A percentile compares a stretch with the other conserved stretches of the same genome.
These are phyloP conservation scores for Ophiosphaerella narmari DNA, from an alignment of 2,329 filamentous ascomycete species.

Conservation along the genomic window DNA sequence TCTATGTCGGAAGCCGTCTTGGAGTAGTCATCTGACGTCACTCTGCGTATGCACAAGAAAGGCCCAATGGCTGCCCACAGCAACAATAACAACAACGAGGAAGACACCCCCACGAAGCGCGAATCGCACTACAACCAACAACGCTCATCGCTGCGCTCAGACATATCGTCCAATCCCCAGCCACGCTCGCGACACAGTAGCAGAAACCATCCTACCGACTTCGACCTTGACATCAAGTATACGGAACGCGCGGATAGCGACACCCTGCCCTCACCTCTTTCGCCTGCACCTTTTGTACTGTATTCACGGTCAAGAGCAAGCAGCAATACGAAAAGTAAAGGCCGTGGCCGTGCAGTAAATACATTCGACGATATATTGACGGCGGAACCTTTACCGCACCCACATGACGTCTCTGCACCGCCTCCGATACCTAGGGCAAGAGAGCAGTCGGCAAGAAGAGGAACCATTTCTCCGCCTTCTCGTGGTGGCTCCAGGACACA, in stretches of 20 bases:
- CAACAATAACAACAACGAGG: constrained; percentile 27
- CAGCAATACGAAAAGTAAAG: constrained; percentile 4
- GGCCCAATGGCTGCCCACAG: constrained; percentile 3
- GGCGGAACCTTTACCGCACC: constrained; percentile 11
- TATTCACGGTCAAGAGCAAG: constrained; percentile 9
- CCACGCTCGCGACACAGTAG: constrained; percentile 16
- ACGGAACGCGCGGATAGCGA: constrained; percentile 19
- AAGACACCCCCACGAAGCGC: constrained; percentile 27
- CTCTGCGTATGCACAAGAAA: neutral
- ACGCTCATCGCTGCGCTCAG: constrained; percentile 37
- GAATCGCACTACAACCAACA: constrained; percentile 42
- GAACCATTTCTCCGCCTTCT: too few species aligned
- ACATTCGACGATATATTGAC: constrained; percentile 7
- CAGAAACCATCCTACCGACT: constrained; percentile 20
- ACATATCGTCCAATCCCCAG: constrained; percentile 17
- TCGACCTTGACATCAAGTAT: constrained; percentile 14
- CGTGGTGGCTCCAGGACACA: constrained; percentile 5
- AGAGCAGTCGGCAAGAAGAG: too few species aligned
- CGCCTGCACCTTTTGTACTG: constrained; percentile 23
- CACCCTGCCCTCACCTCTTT: constrained; percentile 4
- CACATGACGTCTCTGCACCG: constrained; percentile 10
- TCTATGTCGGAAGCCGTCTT: too few species aligned
- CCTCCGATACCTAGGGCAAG: constrained; percentile 3
- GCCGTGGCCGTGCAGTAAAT: constrained; percentile 1
- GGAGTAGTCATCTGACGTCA: too few species aligned